Conservation (phyloP, 768 basidiomycete genomes). For the Serendipita indica region DNA sequence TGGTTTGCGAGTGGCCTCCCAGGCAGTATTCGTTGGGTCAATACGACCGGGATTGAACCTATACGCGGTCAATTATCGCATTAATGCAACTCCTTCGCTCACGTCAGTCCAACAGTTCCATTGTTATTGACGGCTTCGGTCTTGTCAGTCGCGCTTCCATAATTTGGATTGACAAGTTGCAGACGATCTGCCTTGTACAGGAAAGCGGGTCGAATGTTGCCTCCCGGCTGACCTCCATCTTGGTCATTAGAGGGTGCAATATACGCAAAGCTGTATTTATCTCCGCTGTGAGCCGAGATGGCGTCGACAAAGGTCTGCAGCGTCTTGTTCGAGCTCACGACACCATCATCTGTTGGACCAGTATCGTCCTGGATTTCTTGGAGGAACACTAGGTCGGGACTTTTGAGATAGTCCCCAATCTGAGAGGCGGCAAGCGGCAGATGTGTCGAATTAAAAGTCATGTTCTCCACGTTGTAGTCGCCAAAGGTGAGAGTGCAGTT, state of each 20-base stretch:
- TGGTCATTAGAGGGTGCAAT: constrained; percentile 37
- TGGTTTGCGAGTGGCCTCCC: constrained; percentile 44
- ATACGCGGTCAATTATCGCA: constrained; percentile 2
- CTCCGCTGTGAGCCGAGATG: constrained; percentile 27
- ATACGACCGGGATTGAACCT: constrained; percentile 52
- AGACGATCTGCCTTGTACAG: constrained; percentile 25
- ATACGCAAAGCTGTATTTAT: constrained; percentile 34
- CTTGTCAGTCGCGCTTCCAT: constrained; percentile 35
- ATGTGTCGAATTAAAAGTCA: constrained; percentile 21
- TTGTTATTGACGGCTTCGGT: constrained; percentile 24
- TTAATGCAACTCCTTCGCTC: no score
- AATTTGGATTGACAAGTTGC: constrained; percentile 25
- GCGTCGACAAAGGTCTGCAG: constrained; percentile 34
- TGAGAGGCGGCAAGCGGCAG: constrained; percentile 37
- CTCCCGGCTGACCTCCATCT: constrained; percentile 48
- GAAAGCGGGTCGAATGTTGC: constrained; percentile 47
- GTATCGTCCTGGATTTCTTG: constrained; percentile 41
- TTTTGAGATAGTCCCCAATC: constrained; percentile 33
- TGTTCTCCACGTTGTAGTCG: constrained; percentile 36
- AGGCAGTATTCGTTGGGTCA: constrained; percentile 39
- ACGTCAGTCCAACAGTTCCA: constrained; percentile 31
- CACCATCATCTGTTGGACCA: constrained; percentile 13
- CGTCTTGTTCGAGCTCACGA: constrained; percentile 32
- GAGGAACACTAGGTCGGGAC: constrained; percentile 45
- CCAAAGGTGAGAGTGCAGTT: constrained; percentile 36